Evolutionary conservation across 23 red algal genomes (phyloP), one percentile per base, ranked within the genome.

Genomic region (Gracilariopsis chorda): DNA sequence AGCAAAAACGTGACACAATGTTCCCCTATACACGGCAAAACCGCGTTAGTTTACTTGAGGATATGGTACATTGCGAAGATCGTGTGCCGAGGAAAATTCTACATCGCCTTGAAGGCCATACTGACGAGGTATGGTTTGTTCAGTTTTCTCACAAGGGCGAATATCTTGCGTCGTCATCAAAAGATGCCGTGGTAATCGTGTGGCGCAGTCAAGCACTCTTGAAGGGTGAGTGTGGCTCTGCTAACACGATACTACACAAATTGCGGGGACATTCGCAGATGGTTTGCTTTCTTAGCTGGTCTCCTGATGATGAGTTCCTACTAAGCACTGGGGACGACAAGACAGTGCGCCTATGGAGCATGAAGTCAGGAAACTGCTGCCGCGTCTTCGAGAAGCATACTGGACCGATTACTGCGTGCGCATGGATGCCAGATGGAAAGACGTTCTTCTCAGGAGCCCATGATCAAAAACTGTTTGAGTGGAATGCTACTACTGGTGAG

Each of bases 41-140:
- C 17, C 60, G 51, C 7, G 74, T 87, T 4, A 90, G 88, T 69
- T 82, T 99, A 19, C 30, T 99, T 14, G 97, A 99, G 53, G 97
- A 99, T 80, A 71, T 96, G 78, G 90, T 71, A 48, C 95, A 92
- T 44, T 82, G 90, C 32, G 67, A 92, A 75, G 80, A 65, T 9
- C 84, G 69, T 56, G 69, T 99, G 21, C 97, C 97, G 36, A 77
- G 60, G 56, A 84, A 80, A 39, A 59, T 77, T 30, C 65, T 82
- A 64, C 84, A 80, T 47, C 75, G 81, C 13, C 60, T 99, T 19
- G 53, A 76, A 14, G 81, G 80, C 16, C 97, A 96, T 80, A 58
- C 51, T 17, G 88, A 96, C 62, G 97, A 99, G 88, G 93, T 99
- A 39, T 99, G 97, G 97, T 95, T 88, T 72, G 90, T 99, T 19